Percentiles rank a stretch among this genome's conserved stretches.
These are phyloP conservation scores for Heliamphora exappendiculata DNA, from an alignment of 148 eudicot genomes.

Conservation along the genomic window DNA sequence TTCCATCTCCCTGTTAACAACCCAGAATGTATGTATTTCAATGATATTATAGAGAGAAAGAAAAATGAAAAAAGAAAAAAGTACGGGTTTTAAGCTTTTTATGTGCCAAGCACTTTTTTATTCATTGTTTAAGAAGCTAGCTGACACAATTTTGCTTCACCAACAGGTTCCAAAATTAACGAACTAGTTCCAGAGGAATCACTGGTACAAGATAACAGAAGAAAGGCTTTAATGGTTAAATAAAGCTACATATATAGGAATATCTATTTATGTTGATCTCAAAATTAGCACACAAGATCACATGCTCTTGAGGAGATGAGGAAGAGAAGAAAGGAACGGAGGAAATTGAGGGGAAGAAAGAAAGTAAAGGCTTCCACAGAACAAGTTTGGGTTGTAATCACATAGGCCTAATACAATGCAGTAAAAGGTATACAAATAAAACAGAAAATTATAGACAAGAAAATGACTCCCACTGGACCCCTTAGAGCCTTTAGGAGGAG, in stretches of 20 bases:
- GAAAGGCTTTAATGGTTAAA: neutral
- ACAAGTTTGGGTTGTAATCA: too few species aligned
- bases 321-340: neutral
- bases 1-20: conserved; percentile 76
- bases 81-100: neutral
- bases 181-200: neutral
- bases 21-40: neutral
- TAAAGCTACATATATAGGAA: neutral
- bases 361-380: too few species aligned
- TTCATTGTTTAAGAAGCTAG: neutral
- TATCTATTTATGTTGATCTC: neutral
- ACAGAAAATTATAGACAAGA: neutral
- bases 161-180: neutral
- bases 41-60: neutral
- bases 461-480: neutral
- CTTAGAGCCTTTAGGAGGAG: neutral
- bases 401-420: neutral
- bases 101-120: neutral
- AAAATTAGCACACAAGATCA: neutral
- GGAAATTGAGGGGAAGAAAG: too few species aligned
- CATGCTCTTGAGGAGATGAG: neutral
- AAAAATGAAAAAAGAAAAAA: neutral
- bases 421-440: neutral
- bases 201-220: neutral
- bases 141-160: neutral